These are phyloP conservation scores for Talaromyces sp. DNA, from an alignment of 2,329 filamentous ascomycete species.

Conservation along the genomic window DNA sequence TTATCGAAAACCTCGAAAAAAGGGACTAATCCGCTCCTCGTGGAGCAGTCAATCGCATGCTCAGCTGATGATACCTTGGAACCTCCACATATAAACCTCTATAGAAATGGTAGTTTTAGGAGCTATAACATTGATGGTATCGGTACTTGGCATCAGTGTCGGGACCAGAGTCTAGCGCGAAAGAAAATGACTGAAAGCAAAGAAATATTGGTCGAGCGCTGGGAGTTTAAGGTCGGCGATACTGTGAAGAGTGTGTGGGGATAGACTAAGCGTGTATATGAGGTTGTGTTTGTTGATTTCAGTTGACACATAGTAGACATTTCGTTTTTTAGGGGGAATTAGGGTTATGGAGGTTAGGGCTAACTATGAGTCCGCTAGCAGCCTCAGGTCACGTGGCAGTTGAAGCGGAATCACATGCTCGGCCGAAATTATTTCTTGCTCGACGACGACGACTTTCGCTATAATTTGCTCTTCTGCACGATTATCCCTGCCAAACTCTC, in stretches of 20 bases:
- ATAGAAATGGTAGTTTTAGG: slow-evolving; percentile 1
- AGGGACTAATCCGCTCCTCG: not conserved
- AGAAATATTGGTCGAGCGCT: slow-evolving; percentile 1
- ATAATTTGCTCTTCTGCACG: not conserved
- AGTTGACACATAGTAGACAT: not conserved
- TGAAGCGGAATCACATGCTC: slow-evolving; percentile 3
- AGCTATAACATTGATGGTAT: slow-evolving; percentile 13
- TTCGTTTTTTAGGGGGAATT: not conserved
- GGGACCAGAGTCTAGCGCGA: slow-evolving; percentile 11
- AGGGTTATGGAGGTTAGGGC: not conserved
- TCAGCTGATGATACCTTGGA: slow-evolving; percentile 14
- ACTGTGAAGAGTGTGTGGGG: slow-evolving; percentile 16
- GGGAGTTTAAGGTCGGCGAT: slow-evolving; percentile 10
- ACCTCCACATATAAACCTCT: slow-evolving; percentile 2
- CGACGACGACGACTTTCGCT: not conserved
- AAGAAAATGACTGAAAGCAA: slow-evolving; percentile 3
- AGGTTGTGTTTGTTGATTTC: not conserved
- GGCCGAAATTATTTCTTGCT: not conserved
- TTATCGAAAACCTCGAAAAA: not conserved
- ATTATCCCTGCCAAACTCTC: not conserved
- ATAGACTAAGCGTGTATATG: not conserved
- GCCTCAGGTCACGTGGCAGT: not conserved
- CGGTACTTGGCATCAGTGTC: slow-evolving; percentile 17
- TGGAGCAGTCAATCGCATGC: slow-evolving; percentile 8
- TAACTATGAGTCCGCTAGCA: not conserved